These are phyloP conservation scores for Pyrrhoderma lamaoense DNA, from an alignment of 1,284 basidiomycete genomes.

Conservation along the genomic window DNA sequence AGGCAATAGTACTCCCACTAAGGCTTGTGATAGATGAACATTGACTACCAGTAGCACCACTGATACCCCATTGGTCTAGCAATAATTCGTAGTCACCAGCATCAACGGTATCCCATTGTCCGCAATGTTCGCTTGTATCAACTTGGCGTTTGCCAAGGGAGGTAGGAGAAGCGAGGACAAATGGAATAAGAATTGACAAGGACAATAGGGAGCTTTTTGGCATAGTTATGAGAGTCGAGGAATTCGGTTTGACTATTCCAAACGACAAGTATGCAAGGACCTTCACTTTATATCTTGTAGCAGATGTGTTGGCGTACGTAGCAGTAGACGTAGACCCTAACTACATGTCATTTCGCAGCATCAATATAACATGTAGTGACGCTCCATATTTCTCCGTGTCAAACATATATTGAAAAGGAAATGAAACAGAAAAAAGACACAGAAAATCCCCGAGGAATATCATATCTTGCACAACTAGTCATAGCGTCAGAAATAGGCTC, in stretches of 20 bases:
- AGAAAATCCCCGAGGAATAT: not conserved
- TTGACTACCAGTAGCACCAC: constrained; percentile 42
- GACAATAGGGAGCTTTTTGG: not conserved
- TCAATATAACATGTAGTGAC: no score
- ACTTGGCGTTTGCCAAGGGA: constrained; percentile 10
- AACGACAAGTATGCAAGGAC: no score
- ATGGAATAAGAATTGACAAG: not conserved
- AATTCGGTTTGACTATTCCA: no score
- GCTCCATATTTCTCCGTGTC: no score
- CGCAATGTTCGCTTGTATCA: constrained; percentile 33
- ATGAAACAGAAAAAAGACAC: not conserved
- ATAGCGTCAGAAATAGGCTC: no score
- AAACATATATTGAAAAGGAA: no score
- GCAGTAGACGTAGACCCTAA: no score
- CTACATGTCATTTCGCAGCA: no score
- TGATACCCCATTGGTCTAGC: constrained; percentile 47
- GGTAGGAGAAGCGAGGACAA: constrained; percentile 4
- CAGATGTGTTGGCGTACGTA: no score
- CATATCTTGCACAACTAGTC: no score
- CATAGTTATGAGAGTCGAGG: no score
- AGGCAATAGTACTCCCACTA: constrained; percentile 39
- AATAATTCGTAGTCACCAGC: constrained; percentile 41
- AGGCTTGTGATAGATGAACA: constrained; percentile 45
- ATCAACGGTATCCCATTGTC: constrained; percentile 44
- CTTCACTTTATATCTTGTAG: no score